phyloP scores from a whole-genome alignment of 169 alveolate genomes.

The Blepharisma undulans region DNA sequence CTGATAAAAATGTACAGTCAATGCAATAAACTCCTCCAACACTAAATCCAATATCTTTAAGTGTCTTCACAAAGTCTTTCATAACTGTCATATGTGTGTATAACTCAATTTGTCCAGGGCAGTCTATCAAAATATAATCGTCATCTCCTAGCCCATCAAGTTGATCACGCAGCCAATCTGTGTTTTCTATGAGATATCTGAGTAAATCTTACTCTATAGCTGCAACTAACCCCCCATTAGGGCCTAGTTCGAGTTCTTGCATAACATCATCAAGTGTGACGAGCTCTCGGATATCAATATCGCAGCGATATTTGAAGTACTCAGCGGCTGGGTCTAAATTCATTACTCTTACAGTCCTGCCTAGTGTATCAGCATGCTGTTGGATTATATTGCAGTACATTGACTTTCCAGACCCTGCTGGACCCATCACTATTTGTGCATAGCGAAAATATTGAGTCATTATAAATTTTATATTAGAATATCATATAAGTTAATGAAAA shows the following conservation, averaged over 20 bases:
- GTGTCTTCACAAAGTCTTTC: constrained; percentile 58
- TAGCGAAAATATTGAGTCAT: constrained; percentile 62
- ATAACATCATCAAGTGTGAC: constrained; percentile 92
- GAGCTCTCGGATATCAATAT: constrained; percentile 93
- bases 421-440: constrained; percentile 94
- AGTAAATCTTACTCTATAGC: constrained; percentile 87
- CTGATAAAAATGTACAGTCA: constrained; percentile 83
- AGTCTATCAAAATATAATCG: constrained; percentile 93
- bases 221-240: constrained; percentile 95
- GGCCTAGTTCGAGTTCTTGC: constrained; percentile 93
- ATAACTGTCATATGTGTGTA: constrained; percentile 92
- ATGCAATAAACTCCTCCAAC: constrained; percentile 92
- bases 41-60: constrained; percentile 39
- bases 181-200: constrained; percentile 85
- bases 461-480: background rate
- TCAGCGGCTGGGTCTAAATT: constrained; percentile 98
- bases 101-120: constrained; percentile 97
- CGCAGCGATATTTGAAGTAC: constrained; percentile 80
- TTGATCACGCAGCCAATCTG: constrained; percentile 93
- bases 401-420: constrained; percentile 98
- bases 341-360: constrained; percentile 88
- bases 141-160: constrained; percentile 93
- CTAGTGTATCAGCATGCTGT: constrained; percentile 86
- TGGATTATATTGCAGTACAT: constrained; percentile 92
- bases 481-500: background rate